These are phyloP conservation scores for Phytopythium oedochilum DNA, from an alignment of 352 stramenopile genomes.

Conservation along the genomic window DNA sequence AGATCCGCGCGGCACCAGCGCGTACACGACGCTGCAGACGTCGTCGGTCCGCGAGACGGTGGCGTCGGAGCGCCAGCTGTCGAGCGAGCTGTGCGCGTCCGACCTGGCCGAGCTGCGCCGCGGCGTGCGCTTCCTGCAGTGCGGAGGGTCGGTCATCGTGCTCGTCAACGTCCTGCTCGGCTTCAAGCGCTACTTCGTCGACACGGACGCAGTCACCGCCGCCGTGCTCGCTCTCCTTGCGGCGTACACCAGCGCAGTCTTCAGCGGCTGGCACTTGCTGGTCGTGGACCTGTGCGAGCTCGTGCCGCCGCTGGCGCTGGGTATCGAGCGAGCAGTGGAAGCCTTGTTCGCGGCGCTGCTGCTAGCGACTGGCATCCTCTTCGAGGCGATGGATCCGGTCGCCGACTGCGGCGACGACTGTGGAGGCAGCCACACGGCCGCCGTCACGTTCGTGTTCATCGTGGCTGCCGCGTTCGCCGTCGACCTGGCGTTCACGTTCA, in stretches of 20 bases:
- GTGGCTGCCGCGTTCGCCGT: background rate
- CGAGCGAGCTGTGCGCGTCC: slow-evolving; percentile 11
- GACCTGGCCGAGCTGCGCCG: slow-evolving; percentile 14
- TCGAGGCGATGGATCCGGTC: background rate
- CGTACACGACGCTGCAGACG: slow-evolving; percentile 9
- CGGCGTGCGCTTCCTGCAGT: slow-evolving; percentile 17
- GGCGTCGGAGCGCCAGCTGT: slow-evolving; percentile 8
- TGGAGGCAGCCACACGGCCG: background rate
- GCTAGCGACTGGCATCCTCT: background rate
- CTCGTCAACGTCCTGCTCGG: slow-evolving; percentile 20
- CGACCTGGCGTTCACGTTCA: slow-evolving; percentile 5
- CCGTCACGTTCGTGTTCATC: background rate
- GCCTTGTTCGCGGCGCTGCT: background rate
- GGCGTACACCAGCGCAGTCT: slow-evolving; percentile 1
- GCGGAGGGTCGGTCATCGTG: slow-evolving; percentile 18
- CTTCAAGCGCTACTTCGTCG: slow-evolving; percentile 24
- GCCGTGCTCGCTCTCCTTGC: background rate
- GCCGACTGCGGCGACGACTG: background rate
- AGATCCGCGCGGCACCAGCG: slow-evolving; percentile 1
- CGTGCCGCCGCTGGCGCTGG: background rate
- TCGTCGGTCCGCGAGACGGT: background rate
- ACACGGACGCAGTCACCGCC: background rate
- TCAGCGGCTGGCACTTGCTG: slow-evolving; percentile 5
- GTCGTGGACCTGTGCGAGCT: slow-evolving; percentile 1
- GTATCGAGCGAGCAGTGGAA: background rate